phyloP scores from a whole-genome alignment of 306 rosid species.

The Ammopiptanthus mongolicus region DNA sequence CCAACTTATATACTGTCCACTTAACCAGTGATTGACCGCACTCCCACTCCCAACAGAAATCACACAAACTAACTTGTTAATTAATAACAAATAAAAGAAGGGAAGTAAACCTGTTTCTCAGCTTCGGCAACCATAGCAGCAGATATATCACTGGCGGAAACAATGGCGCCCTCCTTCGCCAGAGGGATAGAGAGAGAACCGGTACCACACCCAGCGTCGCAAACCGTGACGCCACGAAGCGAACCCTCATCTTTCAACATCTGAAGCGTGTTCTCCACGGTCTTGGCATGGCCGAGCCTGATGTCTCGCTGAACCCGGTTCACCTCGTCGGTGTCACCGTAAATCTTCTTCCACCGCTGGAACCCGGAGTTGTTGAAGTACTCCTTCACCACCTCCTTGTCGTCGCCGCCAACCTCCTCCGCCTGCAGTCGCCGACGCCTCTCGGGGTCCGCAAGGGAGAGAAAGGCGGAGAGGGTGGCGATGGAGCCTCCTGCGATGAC shows the following conservation, averaged over 20 bases:
- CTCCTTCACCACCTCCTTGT: conserved; percentile 89
- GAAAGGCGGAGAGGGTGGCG: conserved; percentile 63
- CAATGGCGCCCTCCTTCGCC: conserved; percentile 75
- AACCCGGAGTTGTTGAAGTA: conserved; percentile 90
- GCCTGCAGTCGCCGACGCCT: conserved; percentile 71
- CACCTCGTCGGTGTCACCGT: conserved; percentile 88
- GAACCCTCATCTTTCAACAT: conserved; percentile 76
- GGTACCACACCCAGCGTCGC: conserved; percentile 97
- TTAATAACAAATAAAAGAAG: neutral
- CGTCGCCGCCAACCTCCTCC: conserved; percentile 88
- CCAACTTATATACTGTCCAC: too few relatives aligned
- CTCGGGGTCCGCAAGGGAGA: conserved; percentile 82
- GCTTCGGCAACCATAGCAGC: conserved; percentile 96
- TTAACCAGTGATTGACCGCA: too few relatives aligned
- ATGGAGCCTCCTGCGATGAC: conserved; percentile 68
- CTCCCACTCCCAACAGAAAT: too few relatives aligned
- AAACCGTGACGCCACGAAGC: conserved; percentile 58
- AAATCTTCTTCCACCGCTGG: conserved; percentile 93
- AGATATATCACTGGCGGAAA: conserved; percentile 70
- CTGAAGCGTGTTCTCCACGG: conserved; percentile 62
- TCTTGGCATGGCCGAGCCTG: conserved; percentile 78
- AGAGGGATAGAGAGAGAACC: conserved; percentile 87
- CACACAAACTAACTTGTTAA: neutral
- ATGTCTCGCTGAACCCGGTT: conserved; percentile 81
- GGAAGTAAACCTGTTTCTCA: conserved; percentile 47